A percentile compares a stretch with the other conserved stretches of the same genome.
phyloP scores from a whole-genome alignment of 2,329 filamentous ascomycete species.

The Claviceps sp. region DNA sequence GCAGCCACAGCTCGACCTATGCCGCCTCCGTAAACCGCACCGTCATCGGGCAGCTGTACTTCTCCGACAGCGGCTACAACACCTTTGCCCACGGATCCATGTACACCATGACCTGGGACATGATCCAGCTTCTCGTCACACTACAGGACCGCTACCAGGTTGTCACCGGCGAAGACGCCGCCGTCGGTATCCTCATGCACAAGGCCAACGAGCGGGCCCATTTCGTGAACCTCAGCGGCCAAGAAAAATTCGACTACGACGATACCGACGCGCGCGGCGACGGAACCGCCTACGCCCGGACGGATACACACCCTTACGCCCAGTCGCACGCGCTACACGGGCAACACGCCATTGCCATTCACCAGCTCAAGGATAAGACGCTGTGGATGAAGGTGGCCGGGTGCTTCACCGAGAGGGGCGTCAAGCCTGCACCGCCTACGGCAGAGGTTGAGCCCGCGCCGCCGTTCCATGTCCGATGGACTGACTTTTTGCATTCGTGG shows the following conservation, averaged over 20 bases:
- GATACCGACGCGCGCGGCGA: constrained; percentile 15
- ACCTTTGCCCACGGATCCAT: constrained; percentile 20
- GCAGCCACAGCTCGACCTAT: background rate
- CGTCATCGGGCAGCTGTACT: constrained; percentile 18
- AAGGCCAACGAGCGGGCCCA: constrained; percentile 12
- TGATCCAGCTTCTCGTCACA: constrained; percentile 14
- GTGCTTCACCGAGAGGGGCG: constrained; percentile 16
- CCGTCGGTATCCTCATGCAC: constrained; percentile 16
- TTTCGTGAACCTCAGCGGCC: constrained; percentile 16
- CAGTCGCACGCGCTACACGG: constrained; percentile 14
- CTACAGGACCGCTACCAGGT: constrained; percentile 15
- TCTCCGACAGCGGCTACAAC: constrained; percentile 12
- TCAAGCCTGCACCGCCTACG: constrained; percentile 10
- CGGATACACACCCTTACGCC: constrained; percentile 12
- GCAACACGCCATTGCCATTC: constrained; percentile 13
- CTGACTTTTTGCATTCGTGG: constrained; percentile 13
- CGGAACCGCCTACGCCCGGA: constrained; percentile 16
- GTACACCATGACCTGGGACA: constrained; percentile 21
- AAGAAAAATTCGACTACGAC: constrained; percentile 19
- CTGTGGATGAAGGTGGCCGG: constrained; percentile 16
- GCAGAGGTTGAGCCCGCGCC: constrained; percentile 1
- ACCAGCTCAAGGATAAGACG: constrained; percentile 15
- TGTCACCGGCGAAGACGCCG: constrained; percentile 18
- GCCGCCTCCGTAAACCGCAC: constrained; percentile 12
- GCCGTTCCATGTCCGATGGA: constrained; percentile 9